Evolutionary conservation across 495 filamentous ascomycete genomes (phyloP), one percentile per base, ranked within the genome.

Genomic region (Halenospora varia): DNA sequence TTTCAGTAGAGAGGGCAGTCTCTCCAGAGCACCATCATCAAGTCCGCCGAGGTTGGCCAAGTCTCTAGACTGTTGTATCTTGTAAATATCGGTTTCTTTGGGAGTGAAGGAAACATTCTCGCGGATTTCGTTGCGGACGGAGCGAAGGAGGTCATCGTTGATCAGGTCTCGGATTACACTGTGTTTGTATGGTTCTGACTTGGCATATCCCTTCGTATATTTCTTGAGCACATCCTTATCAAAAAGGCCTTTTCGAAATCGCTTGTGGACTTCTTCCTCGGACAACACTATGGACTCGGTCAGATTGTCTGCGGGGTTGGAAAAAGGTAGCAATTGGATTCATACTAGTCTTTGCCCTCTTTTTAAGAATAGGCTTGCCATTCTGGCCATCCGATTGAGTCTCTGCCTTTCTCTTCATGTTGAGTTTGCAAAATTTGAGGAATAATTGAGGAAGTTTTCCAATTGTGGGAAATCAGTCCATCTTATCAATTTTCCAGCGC

Each of bases 1-100:
- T 61, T 83, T 82, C 53, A 96, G 81, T 1, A 99, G 77, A 10
- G 89, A 92, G 0, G 94, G 94, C 35, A 99, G 77, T 53, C 87
- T 88, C 26, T 85, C 82, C 45, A 96, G 77, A 25, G 91, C 88
- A 0, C 87, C 81, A 66, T 90, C 84, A 52, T 95, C 89, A 6
- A 99, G 78, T 3, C 94, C 94, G 72, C 96, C 91, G 44, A 99
- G 85, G 69, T 99, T 99, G 9, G 94, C 95, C 17, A 99, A 79
- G 68, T 99, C 94, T 53, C 94, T 95, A 25, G 93, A 97, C 73
- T 97, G 94, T 78, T 97, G 92, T 69, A 97, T 97, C 72, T 94
- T 96, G 79, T 99, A 99, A 73, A 99, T 97, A 72, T 99, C 95
- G 56, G 94, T 99, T 70, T 99, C 94, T 74, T 99, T 99, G 61